Evolutionary conservation across 2,329 filamentous ascomycete species (phyloP), one percentile per base, ranked within the genome.

Genomic region (Cladosporium sp.): DNA sequence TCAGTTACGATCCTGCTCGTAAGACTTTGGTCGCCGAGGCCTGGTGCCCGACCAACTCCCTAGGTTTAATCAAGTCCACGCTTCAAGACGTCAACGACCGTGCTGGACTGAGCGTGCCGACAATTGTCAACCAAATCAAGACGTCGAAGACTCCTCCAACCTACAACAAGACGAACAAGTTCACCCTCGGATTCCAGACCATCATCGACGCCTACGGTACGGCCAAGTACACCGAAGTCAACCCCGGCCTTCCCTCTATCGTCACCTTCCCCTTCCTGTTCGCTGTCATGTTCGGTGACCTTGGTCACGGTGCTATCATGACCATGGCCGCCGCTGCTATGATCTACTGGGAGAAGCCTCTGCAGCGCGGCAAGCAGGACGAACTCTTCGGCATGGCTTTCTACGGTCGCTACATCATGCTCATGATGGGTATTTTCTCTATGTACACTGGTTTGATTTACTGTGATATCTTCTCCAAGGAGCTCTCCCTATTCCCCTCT

Each of bases 211-310:
- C 94, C 22, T 98, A 98, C 65, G 94, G 93, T 65, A 96, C 93
- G 36, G 88, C 93, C 53, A 97, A 95, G 58, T 98, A 98, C 72
- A 87, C 87, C 59, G 93, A 98, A 73, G 87, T 96, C 69, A 98
- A 98, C 72, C 93, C 93, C 51, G 92, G 90, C 55, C 79, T 98
- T 18, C 92, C 92, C 32, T 93, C 95, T 45, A 90, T 97, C 59
- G 85, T 98, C 56, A 98, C 93, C 5, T 98, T 98, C 72, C 93
- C 94, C n/a, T 98, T 98, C 77, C 78, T 98, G 55, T 98, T 98
- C 67, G 93, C 93, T 43, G 93, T 98, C 80, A 98, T 98, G 93
- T 98, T 98, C 67, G 94, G 93, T 76, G 93, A 98, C 71, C 85
- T 95, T 52, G 94, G 93, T 45, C 93, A 98, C 65, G 93, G 92